These are phyloP conservation scores for Gracilaria gracilis DNA, from an alignment of 23 red algal species.

Conservation along the genomic window DNA sequence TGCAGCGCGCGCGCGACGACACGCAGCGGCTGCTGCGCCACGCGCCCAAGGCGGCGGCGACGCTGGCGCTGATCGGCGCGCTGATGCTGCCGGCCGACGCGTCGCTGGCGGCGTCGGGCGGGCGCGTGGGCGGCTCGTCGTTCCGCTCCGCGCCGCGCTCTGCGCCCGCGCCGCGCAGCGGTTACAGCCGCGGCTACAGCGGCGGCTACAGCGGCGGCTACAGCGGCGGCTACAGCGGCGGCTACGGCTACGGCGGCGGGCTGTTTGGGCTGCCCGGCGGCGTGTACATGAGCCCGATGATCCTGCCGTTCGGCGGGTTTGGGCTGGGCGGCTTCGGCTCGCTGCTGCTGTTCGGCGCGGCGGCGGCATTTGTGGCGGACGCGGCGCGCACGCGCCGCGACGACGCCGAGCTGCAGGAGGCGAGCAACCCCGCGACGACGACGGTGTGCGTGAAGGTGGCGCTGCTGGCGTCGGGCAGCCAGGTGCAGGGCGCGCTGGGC, in stretches of 20 bases:
- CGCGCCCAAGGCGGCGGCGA: background rate
- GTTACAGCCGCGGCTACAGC: slow-evolving; percentile 39
- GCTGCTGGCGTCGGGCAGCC: slow-evolving; percentile 64
- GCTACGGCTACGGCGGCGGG: slow-evolving; percentile 56
- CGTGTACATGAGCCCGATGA: slow-evolving; percentile 34
- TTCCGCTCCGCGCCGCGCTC: slow-evolving; percentile 60
- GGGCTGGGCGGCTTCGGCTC: slow-evolving; percentile 63
- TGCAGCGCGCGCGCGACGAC: slow-evolving; percentile 33
- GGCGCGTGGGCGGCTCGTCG: slow-evolving; percentile 85
- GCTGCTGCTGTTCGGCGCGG: slow-evolving; percentile 46
- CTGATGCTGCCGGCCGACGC: slow-evolving; percentile 17
- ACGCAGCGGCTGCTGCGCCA: background rate
- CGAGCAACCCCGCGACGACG: slow-evolving; percentile 20
- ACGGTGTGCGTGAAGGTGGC: slow-evolving; percentile 76
- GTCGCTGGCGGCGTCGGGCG: slow-evolving; percentile 66
- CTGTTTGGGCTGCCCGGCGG: slow-evolving; percentile 3
- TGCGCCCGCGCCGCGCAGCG: slow-evolving; percentile 28
- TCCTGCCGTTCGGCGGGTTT: slow-evolving; percentile 46
- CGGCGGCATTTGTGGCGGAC: slow-evolving; percentile 23
- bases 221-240: slow-evolving; percentile 59
- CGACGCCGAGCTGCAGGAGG: background rate
- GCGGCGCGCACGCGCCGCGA: background rate
- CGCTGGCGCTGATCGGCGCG: slow-evolving; percentile 17
- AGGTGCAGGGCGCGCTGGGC: slow-evolving; percentile 76
- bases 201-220: no score